Percentiles rank a stretch among this genome's conserved stretches.
These are phyloP conservation scores for Daldinia eschscholtzii DNA, from an alignment of 2,329 filamentous ascomycete species.

Conservation along the genomic window DNA sequence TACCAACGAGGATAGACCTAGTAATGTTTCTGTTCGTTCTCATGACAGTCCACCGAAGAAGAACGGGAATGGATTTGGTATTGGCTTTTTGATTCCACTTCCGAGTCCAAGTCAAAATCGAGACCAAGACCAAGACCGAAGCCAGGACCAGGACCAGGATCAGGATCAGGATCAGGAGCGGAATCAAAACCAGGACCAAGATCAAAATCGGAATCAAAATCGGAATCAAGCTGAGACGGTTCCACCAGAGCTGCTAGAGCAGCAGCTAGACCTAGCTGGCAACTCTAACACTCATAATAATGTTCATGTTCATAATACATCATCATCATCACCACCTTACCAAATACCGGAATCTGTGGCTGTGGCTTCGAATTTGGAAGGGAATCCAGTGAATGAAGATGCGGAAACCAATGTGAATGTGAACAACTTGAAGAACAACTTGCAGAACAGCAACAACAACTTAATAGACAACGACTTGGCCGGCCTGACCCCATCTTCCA, in stretches of 20 bases:
- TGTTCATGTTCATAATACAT: neutral
- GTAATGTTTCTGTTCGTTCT: conserved; percentile 20
- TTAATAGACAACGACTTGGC: neutral
- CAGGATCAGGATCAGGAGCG: neutral
- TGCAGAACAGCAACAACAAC: neutral
- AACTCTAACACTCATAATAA: conserved; percentile 31
- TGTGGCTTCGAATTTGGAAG: conserved; percentile 6
- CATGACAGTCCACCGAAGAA: conserved; percentile 13
- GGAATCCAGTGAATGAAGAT: neutral
- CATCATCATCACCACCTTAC: neutral
- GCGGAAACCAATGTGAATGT: neutral
- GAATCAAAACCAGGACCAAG: neutral
- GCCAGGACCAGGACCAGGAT: neutral
- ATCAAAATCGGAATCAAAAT: conserved; percentile 4
- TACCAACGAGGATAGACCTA: conserved; percentile 20
- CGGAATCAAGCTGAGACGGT: conserved; percentile 33
- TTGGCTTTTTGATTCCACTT: conserved; percentile 21
- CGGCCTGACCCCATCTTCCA: conserved; percentile 26
- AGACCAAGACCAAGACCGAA: neutral
- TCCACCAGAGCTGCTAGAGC: conserved; percentile 42
- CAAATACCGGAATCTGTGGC: neutral
- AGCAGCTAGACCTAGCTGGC: conserved; percentile 37
- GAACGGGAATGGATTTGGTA: conserved; percentile 4
- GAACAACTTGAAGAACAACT: neutral
- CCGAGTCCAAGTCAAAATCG: conserved; percentile 6